Base-by-base conservation (phyloP, 2,329 filamentous ascomycete genomes). In the Chrysoporthe puriensis region DNA sequence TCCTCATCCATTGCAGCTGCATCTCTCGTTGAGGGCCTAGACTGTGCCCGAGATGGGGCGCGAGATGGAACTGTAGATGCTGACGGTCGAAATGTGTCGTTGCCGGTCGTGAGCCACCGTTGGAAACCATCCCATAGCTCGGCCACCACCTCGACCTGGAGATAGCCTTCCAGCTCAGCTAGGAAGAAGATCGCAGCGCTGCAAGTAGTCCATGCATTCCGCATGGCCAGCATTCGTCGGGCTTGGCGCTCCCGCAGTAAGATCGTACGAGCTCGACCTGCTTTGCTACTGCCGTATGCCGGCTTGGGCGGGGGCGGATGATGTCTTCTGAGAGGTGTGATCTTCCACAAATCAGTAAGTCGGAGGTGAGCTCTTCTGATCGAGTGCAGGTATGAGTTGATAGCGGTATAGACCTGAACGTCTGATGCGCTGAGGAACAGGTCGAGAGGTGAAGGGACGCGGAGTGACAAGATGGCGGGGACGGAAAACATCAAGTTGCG, bases 121-220 rank as follows among this genome's bases (percentile, higher is more conserved):
- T 91, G 87, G 73, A 98, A 94, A 63, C 91, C 89, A 18, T 90
- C 86, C 88, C 94, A 97, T 1, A 93, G 89, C 43, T 90, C 89
- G 69, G 90, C 88, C 16, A 97, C 90, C 7, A 98, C 90, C 75
- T 97, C 94, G 1, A 92, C 93, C 77, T 97, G 95, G 57, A 98
- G 88, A 74, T 97, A 98, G 3, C 89, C 89, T 72, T 95, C 91
- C 16, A 93, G 90, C 76, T 97, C 94, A 0, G 92, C 93, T 3
- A 98, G 83, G 72, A 98, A 91, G 79, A 97, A 97, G 4, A 97
- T 87, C 1, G 93, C 91, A 2, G 94, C 92, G 74, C 92, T 94
- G 72, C 91, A 91, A 0, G 93, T 96, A 0, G 94, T 95, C 96
- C 96, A 99, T 0, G 95, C 87, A 70, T 89, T 91, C 18, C 96